A percentile compares a stretch with the other conserved stretches of the same genome.
Evolutionary conservation across 2,329 filamentous ascomycete genomes (phyloP).

Genomic region (Torrubiellomyces zombiae): DNA sequence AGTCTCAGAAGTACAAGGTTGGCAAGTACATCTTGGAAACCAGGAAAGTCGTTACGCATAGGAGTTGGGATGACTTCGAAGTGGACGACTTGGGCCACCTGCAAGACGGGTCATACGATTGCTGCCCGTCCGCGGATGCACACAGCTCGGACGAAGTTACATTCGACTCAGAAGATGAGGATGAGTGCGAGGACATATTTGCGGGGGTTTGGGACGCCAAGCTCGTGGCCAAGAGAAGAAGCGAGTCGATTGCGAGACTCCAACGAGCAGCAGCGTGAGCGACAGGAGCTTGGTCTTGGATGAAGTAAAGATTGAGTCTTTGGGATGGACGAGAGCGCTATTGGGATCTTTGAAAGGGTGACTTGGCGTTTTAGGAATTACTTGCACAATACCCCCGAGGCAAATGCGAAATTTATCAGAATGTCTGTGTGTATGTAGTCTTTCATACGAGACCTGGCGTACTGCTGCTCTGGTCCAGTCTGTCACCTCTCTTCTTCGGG

Average conservation of each 20-base stretch:
- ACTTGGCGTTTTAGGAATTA: no score
- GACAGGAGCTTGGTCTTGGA: no score
- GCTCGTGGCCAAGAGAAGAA: constrained; percentile 29
- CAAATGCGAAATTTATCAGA: no score
- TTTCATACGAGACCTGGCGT: no score
- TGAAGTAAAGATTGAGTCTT: no score
- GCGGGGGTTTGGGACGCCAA: constrained; percentile 42
- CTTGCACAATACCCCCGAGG: no score
- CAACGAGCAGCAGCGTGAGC: no score
- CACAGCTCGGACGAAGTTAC: constrained; percentile 19
- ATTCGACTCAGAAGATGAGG: constrained; percentile 48
- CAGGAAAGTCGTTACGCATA: constrained; percentile 33
- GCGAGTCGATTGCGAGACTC: constrained; percentile 16
- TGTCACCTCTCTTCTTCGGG: no score
- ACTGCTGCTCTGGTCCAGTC: no score
- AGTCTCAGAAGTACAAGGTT: constrained; percentile 47
- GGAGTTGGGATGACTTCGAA: constrained; percentile 29
- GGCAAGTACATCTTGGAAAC: constrained; percentile 53
- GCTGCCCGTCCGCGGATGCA: background rate
- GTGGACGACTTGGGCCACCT: constrained; percentile 5
- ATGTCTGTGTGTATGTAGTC: no score
- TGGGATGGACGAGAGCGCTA: no score
- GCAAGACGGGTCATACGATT: constrained; percentile 3
- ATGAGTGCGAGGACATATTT: constrained; percentile 52
- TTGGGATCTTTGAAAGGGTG: no score